Evolutionary conservation across 2,329 filamentous ascomycete species (phyloP), one percentile per base, ranked within the genome.

Genomic region (Parastagonospora nodorum): DNA sequence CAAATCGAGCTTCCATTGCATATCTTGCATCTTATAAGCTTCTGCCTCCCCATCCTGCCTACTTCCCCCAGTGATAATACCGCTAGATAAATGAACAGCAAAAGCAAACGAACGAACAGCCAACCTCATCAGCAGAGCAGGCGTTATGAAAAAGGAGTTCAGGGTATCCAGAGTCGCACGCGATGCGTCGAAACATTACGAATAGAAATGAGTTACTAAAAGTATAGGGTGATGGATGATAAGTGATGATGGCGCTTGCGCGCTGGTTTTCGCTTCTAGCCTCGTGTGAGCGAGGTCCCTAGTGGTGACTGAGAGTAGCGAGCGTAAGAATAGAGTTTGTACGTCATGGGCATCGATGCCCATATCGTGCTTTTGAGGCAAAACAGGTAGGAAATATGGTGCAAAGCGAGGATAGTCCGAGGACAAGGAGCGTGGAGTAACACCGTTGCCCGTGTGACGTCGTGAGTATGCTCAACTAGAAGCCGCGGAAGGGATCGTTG

Each of bases 401-500:
- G 10, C 30, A 32, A 32, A 32, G 30, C 9, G 5, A 24, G 19
- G 19, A 24, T 5, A 24, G 19, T 24, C 19, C 19, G 19, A 24
- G 19, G 19, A 24, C 19, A 24, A 5, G 19, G 19, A 24, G 19
- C 19, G 19, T 24, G 19, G 19, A 24, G 5, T 24, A 24, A 24
- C 19, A 32, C 30, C 9, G 30, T 32, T 32, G 9, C 30, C 8
- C 30, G 10, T 8, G 30, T 32, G 30, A 32, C 19, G 19, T 24
- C 19, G 19, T 24, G 30, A 10, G 37, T 33, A 36, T 19, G 19
- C 39, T 54, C 42, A 42, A 54, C 46, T 60, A 74, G 57, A 74
- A 74, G 42, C 68, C 68, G 35, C 67, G 67, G 60, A 74, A 74
- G 19, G 68, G 68, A 63, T 74, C 70, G 44, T 64, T 66, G 27